Base-by-base conservation (phyloP, 2,329 filamentous ascomycete genomes). In the Talaromyces sp. region DNA sequence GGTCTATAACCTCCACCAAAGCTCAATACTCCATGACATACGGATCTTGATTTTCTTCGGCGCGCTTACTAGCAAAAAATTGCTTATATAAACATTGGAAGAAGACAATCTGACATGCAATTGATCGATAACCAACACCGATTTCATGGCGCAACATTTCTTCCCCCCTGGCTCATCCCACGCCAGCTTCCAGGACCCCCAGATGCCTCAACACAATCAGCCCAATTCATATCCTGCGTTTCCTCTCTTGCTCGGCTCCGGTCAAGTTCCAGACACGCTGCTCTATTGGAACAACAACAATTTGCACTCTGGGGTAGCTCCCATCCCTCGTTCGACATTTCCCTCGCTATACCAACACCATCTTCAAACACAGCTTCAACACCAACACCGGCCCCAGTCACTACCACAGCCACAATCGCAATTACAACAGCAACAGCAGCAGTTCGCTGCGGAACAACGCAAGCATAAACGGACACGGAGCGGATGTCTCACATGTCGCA, bases 401-500 rank as follows among this genome's bases (percentile, higher is more conserved):
- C 49, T 22, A 22, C 58, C 19, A 41, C 63, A 60, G 11, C 37
- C 13, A 10, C 54, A 37, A 14, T 7, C 19, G 16, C 58, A 56
- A 6, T 74, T 95, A 67, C 89, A 90, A 73, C 90, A 96, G 70
- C 98, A 98, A 78, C 94, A 98, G 13, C 58, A 61, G 19, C 64
- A 35, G 52, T 16, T 37, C n/a, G 27, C 45, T 52, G 31, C 75
- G 33, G 91, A 96, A 67, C 89, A 90, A 73, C 90, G 96, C 70
- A 98, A 98, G 78, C 94, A 98, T 76, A 90, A 93, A 67, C 88
- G 95, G 70, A 98, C 95, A 50, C 86, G 95, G 71, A 97, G 93
- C 68, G 95, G 95, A 33, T 99, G 95, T 80, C 97, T 87, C 74
- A 98, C 93, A 56, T 99, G 95, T 78, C 87, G 95, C 66, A 89